Evolutionary conservation across 2,329 filamentous ascomycete species (phyloP).

Genomic region (Penicillium sp.): DNA sequence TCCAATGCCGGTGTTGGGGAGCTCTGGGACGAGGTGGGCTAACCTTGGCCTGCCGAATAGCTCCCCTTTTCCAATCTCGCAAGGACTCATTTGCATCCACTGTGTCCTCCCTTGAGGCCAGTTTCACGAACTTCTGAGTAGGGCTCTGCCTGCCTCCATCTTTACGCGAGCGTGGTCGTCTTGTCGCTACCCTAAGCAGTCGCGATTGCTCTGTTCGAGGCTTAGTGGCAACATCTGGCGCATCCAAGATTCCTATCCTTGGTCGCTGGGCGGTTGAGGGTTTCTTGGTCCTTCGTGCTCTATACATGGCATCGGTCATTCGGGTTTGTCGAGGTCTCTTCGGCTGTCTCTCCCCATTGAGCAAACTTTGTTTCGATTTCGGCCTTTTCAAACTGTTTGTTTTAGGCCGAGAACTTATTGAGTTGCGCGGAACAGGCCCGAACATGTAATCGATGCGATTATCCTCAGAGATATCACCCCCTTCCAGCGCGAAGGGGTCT

Average conservation of each 20-base stretch:
- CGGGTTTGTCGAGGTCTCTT: constrained; percentile 36
- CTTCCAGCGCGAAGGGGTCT: constrained; percentile 25
- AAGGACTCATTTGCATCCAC: constrained; percentile 54
- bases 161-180: constrained; percentile 50
- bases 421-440: constrained; percentile 30
- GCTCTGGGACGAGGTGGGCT: constrained; percentile 18
- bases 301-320: constrained; percentile 36
- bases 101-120: constrained; percentile 56
- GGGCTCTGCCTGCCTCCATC: constrained; percentile 55
- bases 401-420: constrained; percentile 9
- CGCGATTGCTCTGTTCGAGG: constrained; percentile 44
- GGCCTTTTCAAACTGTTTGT: constrained; percentile 18
- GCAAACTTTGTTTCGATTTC: constrained; percentile 16
- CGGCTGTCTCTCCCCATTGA: constrained; percentile 19
- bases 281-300: constrained; percentile 25
- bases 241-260: constrained; percentile 54
- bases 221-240: constrained; percentile 35
- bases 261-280: constrained; percentile 22
- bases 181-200: constrained; percentile 58
- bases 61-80: constrained; percentile 53
- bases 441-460: constrained; percentile 46
- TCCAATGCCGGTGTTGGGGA: constrained; percentile 26
- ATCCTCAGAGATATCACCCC: constrained; percentile 42
- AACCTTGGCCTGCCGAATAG: constrained; percentile 34
- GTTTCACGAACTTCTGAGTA: constrained; percentile 51